Percentiles rank a stretch among this genome's conserved stretches.
These are phyloP conservation scores for Venturia effusa DNA, from an alignment of 2,329 filamentous ascomycete species.

Conservation along the genomic window DNA sequence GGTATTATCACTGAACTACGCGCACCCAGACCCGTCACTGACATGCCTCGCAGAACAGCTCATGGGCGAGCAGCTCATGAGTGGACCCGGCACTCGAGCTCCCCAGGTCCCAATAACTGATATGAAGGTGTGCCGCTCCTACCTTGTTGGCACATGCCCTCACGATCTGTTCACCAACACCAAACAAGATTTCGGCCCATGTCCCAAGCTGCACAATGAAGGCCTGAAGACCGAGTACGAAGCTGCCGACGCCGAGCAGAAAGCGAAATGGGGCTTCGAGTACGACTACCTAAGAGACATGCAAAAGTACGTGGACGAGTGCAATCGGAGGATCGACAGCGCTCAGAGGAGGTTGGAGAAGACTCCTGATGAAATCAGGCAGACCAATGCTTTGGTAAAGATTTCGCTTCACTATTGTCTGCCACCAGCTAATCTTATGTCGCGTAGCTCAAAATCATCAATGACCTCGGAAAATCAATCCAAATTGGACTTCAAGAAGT, in stretches of 20 bases:
- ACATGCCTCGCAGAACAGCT: constrained; percentile 60
- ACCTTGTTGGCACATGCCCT: constrained; percentile 85
- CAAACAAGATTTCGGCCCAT: constrained; percentile 89
- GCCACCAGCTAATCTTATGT: not conserved
- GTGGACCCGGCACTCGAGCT: constrained; percentile 60
- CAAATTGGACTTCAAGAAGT: constrained; percentile 77
- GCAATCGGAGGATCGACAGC: constrained; percentile 83
- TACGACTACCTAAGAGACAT: constrained; percentile 96
- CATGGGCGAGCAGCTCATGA: constrained; percentile 65
- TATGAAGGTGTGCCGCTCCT: constrained; percentile 88
- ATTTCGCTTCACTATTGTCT: not conserved
- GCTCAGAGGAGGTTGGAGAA: constrained; percentile 89
- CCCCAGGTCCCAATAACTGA: constrained; percentile 82
- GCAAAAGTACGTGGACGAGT: constrained; percentile 93
- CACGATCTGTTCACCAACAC: constrained; percentile 99
- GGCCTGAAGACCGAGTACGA: constrained; percentile 84
- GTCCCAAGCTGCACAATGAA: constrained; percentile 80
- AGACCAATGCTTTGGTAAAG: constrained; percentile 72
- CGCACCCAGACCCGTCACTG: not conserved
- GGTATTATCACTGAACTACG: constrained; percentile 33
- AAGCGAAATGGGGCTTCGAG: constrained; percentile 76
- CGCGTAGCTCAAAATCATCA: constrained; percentile 63
- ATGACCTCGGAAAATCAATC: constrained; percentile 67
- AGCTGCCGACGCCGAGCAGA: constrained; percentile 56
- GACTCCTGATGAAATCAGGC: constrained; percentile 91